phyloP scores from a whole-genome alignment of 2,329 filamentous ascomycete species.

The Exutisphaerella laricina region DNA sequence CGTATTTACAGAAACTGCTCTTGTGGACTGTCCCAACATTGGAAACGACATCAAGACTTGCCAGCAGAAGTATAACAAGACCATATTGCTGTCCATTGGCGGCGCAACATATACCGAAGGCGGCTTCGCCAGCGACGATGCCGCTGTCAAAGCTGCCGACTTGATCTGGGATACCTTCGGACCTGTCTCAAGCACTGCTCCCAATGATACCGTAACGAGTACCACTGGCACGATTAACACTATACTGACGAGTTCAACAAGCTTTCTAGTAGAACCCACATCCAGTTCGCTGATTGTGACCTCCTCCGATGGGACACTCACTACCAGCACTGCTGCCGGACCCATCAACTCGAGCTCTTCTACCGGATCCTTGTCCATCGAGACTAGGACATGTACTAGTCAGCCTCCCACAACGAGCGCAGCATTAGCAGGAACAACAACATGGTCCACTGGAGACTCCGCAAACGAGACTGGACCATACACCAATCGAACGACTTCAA shows the following conservation, averaged over 20 bases:
- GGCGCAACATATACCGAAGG: slow-evolving; percentile 65
- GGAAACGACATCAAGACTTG: slow-evolving; percentile 54
- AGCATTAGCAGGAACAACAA: background rate
- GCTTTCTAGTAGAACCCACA: no score
- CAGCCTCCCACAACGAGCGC: no score
- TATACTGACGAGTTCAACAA: background rate
- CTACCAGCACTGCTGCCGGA: no score
- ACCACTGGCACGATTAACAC: background rate
- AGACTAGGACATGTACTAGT: no score
- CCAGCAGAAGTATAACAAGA: slow-evolving; percentile 59
- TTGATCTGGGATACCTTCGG: slow-evolving; percentile 68
- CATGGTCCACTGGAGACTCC: no score
- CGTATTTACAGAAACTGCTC: slow-evolving; percentile 51
- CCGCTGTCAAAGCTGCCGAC: slow-evolving; percentile 53
- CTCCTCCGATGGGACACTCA: no score
- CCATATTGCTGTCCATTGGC: slow-evolving; percentile 65
- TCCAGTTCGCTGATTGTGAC: no score
- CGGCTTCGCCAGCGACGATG: slow-evolving; percentile 53
- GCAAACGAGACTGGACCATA: slow-evolving; percentile 1
- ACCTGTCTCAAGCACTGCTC: slow-evolving; percentile 34
- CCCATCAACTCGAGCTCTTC: no score
- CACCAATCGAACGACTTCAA: background rate
- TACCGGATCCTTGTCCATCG: no score
- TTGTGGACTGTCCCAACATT: slow-evolving; percentile 59
- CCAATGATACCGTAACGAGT: background rate